A percentile compares a stretch with the other conserved stretches of the same genome.
Evolutionary conservation across 2,329 filamentous ascomycete genomes (phyloP).

Genomic region (Cladophialophora immunda): DNA sequence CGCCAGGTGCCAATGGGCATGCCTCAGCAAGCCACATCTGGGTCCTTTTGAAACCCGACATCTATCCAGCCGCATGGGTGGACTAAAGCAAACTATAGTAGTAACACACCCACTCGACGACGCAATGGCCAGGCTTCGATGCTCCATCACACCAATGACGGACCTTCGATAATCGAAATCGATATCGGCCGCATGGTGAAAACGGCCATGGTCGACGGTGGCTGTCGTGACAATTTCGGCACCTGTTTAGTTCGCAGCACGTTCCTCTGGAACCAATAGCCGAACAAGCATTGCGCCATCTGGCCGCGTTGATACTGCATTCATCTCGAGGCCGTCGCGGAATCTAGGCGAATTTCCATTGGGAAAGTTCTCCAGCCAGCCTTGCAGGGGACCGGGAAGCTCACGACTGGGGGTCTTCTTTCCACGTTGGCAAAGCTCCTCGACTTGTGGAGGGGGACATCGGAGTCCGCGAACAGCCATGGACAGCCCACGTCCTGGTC

Average conservation of each 20-base stretch:
- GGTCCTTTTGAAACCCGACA: conserved; percentile 5
- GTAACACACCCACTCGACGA: not conserved
- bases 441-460: not conserved
- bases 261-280: conserved; percentile 13
- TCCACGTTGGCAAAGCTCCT: not conserved
- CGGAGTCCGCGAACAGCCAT: not conserved
- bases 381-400: conserved; percentile 15
- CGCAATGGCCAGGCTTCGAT: not conserved
- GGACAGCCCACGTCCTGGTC: not conserved
- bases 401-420: not conserved
- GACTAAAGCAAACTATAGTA: not conserved
- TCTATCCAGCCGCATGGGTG: not conserved
- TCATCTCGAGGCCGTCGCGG: not conserved
- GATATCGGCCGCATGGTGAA: conserved; percentile 14
- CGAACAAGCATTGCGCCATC: conserved; percentile 11
- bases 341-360: conserved; percentile 1
- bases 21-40: conserved; percentile 18
- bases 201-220: not conserved
- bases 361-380: conserved; percentile 14
- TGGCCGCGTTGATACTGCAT: not conserved
- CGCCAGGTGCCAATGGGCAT: not conserved
- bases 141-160: conserved; percentile 1
- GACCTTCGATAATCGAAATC: conserved; percentile 13
- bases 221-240: conserved; percentile 18
- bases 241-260: not conserved